Conservation (phyloP, 306 rosid species). For the Cicer arietinum region DNA sequence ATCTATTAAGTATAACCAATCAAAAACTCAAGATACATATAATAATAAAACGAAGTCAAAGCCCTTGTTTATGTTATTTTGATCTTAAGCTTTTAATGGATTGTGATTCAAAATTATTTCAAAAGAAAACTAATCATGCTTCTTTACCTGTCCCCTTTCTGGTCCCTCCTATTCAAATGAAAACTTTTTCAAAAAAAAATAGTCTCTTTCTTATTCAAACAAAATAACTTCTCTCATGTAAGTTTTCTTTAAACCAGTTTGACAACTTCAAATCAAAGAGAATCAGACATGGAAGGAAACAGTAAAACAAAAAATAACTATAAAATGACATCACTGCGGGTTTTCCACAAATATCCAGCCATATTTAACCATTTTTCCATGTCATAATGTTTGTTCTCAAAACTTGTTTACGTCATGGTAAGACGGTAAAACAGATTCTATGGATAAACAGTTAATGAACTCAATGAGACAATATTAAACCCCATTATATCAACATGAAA, state of each 20-base stretch:
- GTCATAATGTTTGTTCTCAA: neutral
- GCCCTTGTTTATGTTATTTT: neutral
- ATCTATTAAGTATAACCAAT: neutral
- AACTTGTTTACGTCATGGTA: neutral
- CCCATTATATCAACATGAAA: neutral
- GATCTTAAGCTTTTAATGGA: neutral
- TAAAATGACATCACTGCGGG: neutral
- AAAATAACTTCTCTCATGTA: constrained; percentile 2
- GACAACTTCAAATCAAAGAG: neutral
- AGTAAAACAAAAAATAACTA: neutral
- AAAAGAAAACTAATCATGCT: neutral
- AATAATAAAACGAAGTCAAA: neutral
- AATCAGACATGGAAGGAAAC: neutral
- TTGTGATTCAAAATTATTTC: neutral
- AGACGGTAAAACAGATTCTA: neutral
- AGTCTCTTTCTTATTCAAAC: neutral
- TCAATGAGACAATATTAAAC: neutral
- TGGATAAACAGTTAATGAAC: neutral
- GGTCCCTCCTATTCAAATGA: neutral
- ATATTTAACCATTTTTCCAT: neutral
- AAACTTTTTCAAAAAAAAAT: neutral
- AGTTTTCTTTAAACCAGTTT: neutral
- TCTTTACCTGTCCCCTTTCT: neutral
- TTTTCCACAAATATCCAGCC: constrained; percentile 1
- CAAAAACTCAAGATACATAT: neutral